A percentile compares a stretch with the other conserved stretches of the same genome.
Evolutionary conservation across 2,329 filamentous ascomycete species (phyloP).

Genomic region (Penicillium crustosum): DNA sequence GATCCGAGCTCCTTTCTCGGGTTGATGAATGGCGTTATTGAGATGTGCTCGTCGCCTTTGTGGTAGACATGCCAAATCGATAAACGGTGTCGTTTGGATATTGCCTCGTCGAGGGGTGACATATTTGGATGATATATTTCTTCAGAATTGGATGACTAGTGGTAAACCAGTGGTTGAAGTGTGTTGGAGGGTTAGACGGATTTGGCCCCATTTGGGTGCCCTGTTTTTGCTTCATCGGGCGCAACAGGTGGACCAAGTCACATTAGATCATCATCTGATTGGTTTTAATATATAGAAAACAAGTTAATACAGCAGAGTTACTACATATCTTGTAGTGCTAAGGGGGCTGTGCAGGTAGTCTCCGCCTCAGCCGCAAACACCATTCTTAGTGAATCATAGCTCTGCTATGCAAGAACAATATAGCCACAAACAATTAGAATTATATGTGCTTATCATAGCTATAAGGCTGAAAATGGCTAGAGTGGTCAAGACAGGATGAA

Average conservation of each 20-base stretch:
- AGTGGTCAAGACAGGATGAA: not conserved
- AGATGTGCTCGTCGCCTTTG: slow-evolving; percentile 6
- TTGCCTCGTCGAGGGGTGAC: slow-evolving; percentile 6
- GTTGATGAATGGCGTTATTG: slow-evolving; percentile 10
- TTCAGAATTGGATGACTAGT: not conserved
- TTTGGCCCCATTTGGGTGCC: not conserved
- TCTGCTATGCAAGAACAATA: not conserved
- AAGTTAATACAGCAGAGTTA: not conserved
- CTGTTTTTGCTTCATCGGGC: not conserved
- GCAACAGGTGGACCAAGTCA: not conserved
- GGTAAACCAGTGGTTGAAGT: not conserved
- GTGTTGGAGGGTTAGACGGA: too few species aligned
- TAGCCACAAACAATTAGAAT: not conserved
- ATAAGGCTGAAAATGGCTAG: not conserved
- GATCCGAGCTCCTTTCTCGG: slow-evolving; percentile 5
- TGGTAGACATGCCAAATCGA: slow-evolving; percentile 16
- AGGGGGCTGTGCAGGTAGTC: not conserved
- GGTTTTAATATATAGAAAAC: not conserved
- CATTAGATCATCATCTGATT: not conserved
- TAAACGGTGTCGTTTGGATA: not conserved
- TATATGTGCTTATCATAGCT: not conserved
- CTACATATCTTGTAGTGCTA: not conserved
- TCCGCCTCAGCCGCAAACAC: not conserved
- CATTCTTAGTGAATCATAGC: not conserved
- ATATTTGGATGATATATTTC: not conserved